Evolutionary conservation across 495 filamentous ascomycete species (phyloP).

Genomic region (Xylaria scruposa): DNA sequence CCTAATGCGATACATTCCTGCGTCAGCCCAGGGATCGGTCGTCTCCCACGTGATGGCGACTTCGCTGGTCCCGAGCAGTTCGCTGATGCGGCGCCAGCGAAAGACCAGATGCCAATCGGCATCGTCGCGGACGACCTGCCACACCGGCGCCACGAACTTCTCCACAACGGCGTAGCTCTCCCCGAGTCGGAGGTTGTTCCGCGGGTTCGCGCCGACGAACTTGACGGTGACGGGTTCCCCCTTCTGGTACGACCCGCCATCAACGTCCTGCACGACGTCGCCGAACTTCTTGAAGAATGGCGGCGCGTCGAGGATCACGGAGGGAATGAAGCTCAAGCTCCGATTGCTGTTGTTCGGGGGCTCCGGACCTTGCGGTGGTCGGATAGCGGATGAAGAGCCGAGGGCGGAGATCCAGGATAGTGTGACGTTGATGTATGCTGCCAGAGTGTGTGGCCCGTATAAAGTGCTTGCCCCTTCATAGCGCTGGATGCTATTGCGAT

Average conservation of each 20-base stretch:
- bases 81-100: slow-evolving; percentile 77
- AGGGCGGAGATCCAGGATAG: slow-evolving; percentile 76
- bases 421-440: slow-evolving; percentile 89
- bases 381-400: slow-evolving; percentile 47
- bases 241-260: slow-evolving; percentile 51
- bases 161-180: slow-evolving; percentile 84
- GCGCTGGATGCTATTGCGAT: slow-evolving; percentile 67
- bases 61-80: slow-evolving; percentile 76
- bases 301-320: slow-evolving; percentile 76
- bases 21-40: slow-evolving; percentile 58
- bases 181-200: slow-evolving; percentile 83
- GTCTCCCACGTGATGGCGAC: slow-evolving; percentile 83
- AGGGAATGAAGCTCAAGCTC: slow-evolving; percentile 80
- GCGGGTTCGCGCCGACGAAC: slow-evolving; percentile 90
- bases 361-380: slow-evolving; percentile 63
- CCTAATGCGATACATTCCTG: slow-evolving; percentile 77
- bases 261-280: slow-evolving; percentile 68
- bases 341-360: slow-evolving; percentile 85
- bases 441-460: slow-evolving; percentile 89
- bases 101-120: slow-evolving; percentile 82
- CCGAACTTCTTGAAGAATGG: slow-evolving; percentile 78
- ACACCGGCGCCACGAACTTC: slow-evolving; percentile 52
- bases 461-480: slow-evolving; percentile 97
- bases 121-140: slow-evolving; percentile 75
- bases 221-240: slow-evolving; percentile 65